phyloP scores from a whole-genome alignment of 2,329 filamentous ascomycete species.

The Tolypocladium pustulatum region DNA sequence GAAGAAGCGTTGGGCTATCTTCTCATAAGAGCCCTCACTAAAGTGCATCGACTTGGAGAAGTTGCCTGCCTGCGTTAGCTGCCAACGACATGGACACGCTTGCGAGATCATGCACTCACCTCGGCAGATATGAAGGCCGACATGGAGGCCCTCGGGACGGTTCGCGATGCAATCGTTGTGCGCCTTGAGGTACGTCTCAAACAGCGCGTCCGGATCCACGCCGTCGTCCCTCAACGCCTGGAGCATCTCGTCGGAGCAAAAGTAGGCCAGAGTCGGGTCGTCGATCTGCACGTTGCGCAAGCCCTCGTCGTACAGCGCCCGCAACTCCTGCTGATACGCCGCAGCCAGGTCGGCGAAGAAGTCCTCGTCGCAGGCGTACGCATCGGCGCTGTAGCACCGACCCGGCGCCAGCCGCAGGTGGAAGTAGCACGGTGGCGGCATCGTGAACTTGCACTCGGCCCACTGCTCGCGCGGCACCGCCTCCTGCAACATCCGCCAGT shows the following conservation, averaged over 20 bases:
- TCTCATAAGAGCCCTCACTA: conserved; percentile 53
- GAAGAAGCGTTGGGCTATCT: conserved; percentile 51
- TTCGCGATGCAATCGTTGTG: conserved; percentile 60
- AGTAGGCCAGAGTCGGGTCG: conserved; percentile 54
- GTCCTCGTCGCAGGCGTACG: conserved; percentile 40
- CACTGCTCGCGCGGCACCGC: conserved; percentile 46
- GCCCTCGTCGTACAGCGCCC: conserved; percentile 42
- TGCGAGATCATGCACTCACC: conserved; percentile 9
- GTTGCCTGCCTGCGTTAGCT: conserved; percentile 35
- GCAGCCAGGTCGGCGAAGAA: conserved; percentile 47
- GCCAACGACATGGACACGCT: conserved; percentile 12
- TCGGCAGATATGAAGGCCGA: conserved; percentile 55
- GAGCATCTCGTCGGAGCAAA: conserved; percentile 59
- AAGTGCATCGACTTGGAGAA: conserved; percentile 54
- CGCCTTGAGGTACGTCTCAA: conserved; percentile 60
- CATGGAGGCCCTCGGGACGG: conserved; percentile 54
- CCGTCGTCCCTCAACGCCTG: conserved; percentile 46
- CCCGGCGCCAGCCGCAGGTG: conserved; percentile 42
- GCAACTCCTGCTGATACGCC: conserved; percentile 44
- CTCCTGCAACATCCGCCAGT: conserved; percentile 26
- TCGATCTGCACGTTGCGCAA: conserved; percentile 50
- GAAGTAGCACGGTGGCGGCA: conserved; percentile 59
- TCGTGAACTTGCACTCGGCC: conserved; percentile 56
- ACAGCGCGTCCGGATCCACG: conserved; percentile 50
- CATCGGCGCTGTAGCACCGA: conserved; percentile 40